Percentiles rank a stretch among this genome's conserved stretches.
Conservation (phyloP, 495 filamentous ascomycete species). For the Bacidia gigantensis region DNA sequence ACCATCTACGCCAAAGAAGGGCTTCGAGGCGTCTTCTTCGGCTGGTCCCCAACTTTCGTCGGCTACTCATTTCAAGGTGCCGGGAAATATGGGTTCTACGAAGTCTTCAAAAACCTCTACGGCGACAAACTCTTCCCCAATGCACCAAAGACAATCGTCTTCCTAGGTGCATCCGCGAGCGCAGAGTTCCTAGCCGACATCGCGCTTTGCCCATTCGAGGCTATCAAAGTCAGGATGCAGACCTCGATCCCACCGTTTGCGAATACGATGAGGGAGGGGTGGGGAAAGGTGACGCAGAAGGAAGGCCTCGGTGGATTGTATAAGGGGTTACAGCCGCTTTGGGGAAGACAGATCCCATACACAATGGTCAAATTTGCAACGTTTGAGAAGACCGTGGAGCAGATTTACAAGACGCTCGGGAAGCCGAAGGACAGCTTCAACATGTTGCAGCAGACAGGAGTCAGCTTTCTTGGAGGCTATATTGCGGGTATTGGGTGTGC, state of each 20-base stretch:
- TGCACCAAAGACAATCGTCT: constrained; percentile 47
- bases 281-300: constrained; percentile 42
- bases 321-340: constrained; percentile 56
- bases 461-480: constrained; percentile 57
- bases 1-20: constrained; percentile 51
- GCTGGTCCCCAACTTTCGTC: constrained; percentile 56
- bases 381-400: constrained; percentile 52
- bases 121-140: constrained; percentile 49
- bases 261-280: constrained; percentile 45
- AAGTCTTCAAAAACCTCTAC: constrained; percentile 62
- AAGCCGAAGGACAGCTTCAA: constrained; percentile 52
- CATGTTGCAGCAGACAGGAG: constrained; percentile 50
- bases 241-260: constrained; percentile 56
- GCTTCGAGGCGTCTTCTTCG: constrained; percentile 56
- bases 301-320: constrained; percentile 49
- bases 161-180: constrained; percentile 48
- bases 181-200: constrained; percentile 61
- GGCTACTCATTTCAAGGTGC: constrained; percentile 63
- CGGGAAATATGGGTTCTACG: constrained; percentile 67
- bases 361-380: constrained; percentile 69
- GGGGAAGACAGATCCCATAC: constrained; percentile 60
- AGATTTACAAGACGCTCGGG: constrained; percentile 48
- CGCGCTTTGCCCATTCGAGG: constrained; percentile 52
- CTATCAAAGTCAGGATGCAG: constrained; percentile 63
- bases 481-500: constrained; percentile 61